Evolutionary conservation across 371 early-diverging fungal species (phyloP).

Genomic region (Mortierella sp.): DNA sequence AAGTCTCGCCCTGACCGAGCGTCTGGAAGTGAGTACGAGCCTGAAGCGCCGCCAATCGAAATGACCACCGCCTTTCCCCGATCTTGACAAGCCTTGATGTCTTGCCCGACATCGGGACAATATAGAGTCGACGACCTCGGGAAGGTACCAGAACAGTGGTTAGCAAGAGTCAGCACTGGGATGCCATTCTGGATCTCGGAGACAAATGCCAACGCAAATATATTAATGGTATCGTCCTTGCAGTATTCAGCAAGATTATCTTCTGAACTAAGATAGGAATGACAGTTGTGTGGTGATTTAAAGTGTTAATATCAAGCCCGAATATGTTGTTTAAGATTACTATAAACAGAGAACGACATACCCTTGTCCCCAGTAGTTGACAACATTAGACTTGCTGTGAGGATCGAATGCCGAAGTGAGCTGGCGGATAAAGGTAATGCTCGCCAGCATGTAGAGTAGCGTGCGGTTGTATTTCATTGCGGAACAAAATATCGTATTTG

Average conservation of each 20-base stretch:
- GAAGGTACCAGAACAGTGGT: conserved; percentile 65
- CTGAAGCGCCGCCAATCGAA: conserved; percentile 73
- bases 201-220: conserved; percentile 69
- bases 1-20: conserved; percentile 62
- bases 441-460: not conserved
- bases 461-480: no score
- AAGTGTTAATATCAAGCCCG: no score
- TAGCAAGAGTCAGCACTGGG: conserved; percentile 66
- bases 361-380: conserved; percentile 56
- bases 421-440: not conserved
- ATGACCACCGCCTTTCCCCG: conserved; percentile 65
- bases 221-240: conserved; percentile 63
- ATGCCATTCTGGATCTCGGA: conserved; percentile 57
- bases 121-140: conserved; percentile 56
- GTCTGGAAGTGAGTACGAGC: conserved; percentile 66
- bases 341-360: not conserved
- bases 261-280: conserved; percentile 51
- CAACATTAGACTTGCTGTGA: conserved; percentile 29
- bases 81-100: conserved; percentile 72
- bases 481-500: not conserved
- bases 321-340: no score
- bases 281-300: no score
- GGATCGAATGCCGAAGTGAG: conserved; percentile 20
- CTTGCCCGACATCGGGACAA: conserved; percentile 65
- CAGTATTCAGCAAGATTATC: conserved; percentile 67